phyloP scores from a whole-genome alignment of 306 rosid species.

The Casuarina cunninghamiana region DNA sequence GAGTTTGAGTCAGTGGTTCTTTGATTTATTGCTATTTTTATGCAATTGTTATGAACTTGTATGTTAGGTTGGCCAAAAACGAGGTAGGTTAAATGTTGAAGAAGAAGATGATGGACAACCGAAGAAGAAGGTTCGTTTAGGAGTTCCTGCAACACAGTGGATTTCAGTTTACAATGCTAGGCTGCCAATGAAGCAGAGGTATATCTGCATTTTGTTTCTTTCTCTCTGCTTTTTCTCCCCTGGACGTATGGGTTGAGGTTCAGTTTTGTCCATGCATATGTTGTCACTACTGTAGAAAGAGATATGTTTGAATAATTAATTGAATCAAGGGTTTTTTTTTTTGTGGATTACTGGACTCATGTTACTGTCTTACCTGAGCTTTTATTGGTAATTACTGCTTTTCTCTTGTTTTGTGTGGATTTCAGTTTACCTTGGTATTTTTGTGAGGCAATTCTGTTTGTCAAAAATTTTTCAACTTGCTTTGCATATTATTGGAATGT shows the following conservation, averaged over 20 bases:
- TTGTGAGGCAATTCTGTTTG: background rate
- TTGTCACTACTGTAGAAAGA: background rate
- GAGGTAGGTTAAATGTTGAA: conserved; percentile 74
- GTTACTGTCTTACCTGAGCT: background rate
- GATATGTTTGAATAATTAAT: background rate
- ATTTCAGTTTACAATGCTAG: conserved; percentile 91
- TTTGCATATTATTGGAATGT: background rate
- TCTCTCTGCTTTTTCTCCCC: background rate
- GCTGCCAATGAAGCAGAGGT: conserved; percentile 96
- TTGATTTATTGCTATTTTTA: background rate
- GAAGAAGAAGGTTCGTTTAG: conserved; percentile 84
- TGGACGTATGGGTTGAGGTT: background rate
- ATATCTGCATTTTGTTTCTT: conserved; percentile 2
- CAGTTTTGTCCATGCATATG: background rate
- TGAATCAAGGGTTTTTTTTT: background rate
- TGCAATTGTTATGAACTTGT: conserved; percentile 32
- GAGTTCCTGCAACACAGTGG: conserved; percentile 97
- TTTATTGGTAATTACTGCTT: too few species aligned
- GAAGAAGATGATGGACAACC: conserved; percentile 91
- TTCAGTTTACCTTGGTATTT: too few species aligned
- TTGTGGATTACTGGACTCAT: background rate
- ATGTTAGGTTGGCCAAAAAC: conserved; percentile 93
- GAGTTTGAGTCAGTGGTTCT: background rate
- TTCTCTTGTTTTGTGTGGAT: too few species aligned
- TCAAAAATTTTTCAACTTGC: background rate